Base-by-base conservation (phyloP, 1,139 yeast genomes). In the Diutina mesorugosa region DNA sequence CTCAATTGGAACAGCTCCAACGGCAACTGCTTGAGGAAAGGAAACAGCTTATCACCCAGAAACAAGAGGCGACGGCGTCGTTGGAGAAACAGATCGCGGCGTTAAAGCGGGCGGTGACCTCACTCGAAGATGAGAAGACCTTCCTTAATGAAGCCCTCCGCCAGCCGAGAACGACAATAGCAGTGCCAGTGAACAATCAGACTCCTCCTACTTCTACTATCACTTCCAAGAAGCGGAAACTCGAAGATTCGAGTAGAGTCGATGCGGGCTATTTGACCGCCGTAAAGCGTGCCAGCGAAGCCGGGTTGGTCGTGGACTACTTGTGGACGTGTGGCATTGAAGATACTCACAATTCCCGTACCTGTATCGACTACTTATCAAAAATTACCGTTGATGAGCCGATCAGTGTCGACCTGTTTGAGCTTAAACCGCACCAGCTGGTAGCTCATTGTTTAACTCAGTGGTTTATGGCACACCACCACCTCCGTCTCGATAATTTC, bases 81-180 rank as follows among this genome's bases (percentile, higher is more conserved):
- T 70, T 75, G 55, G 76, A 74, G 28, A 72, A 69, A 2, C 81
- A 79, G 60, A 65, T 82, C 6, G 66, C 66, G 21, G 67, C 71
- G 14, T 66, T 83, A 57, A 71, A 71, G 57, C 72, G 71, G 46
- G 72, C 76, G 30, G 72, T 87, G 1, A 81, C 77, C 60, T 77
- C 78, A 59, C 68, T 85, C 51, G 87, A 84, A 63, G 90, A 85
- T 62, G 95, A 88, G 63, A 81, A 82, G 69, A 80, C 81, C 70
- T 88, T 90, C 63, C 67, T 87, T 47, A 70, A 67, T 56, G 74
- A 75, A 62, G 80, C 76, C 61, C 62, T 76, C 54, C 66, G 69
- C 57, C 64, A 70, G 12, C 61, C 66, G 18, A 60, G 35, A 41
- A 35, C 14, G 26, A 5, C 55, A 10, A 46, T 35, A n/a, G 5